Evolutionary conservation across 306 rosid species (phyloP).

Genomic region (Canavalia ensiformis): DNA sequence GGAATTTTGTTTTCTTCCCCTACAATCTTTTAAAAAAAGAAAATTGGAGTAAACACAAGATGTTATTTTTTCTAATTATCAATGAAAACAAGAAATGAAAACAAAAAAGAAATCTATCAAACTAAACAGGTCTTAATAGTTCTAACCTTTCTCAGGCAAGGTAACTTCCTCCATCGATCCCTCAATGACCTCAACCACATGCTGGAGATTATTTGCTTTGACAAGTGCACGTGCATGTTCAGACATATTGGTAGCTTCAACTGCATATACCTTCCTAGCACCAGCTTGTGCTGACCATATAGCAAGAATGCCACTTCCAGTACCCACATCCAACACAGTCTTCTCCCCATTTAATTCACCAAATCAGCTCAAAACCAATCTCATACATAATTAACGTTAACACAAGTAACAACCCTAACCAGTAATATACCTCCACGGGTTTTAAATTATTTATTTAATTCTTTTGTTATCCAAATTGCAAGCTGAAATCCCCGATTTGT

Average conservation of each 20-base stretch:
- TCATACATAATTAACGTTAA: constrained; percentile 32
- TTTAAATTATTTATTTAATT: too few species aligned
- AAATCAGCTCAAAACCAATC: constrained; percentile 40
- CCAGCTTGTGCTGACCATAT: constrained; percentile 99
- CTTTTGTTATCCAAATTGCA: too few species aligned
- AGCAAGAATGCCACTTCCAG: constrained; percentile 99
- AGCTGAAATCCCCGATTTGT: too few species aligned
- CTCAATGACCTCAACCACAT: constrained; percentile 85
- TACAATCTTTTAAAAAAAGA: neutral
- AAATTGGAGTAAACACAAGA: neutral
- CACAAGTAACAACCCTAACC: neutral
- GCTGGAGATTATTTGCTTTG: constrained; percentile 76
- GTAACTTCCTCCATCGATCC: constrained; percentile 89
- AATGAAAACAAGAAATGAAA: neutral
- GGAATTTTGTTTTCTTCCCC: neutral
- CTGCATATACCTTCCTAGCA: constrained; percentile 97
- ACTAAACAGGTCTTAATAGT: neutral
- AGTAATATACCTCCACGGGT: too few species aligned
- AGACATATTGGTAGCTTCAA: constrained; percentile 96
- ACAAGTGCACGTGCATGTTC: constrained; percentile 89
- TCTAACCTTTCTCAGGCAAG: constrained; percentile 93
- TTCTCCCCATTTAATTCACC: constrained; percentile 52
- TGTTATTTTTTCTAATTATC: neutral
- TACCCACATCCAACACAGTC: constrained; percentile 98
- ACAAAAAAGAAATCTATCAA: neutral